phyloP scores from a whole-genome alignment of 1,139 yeast species.

The Sugiyamaella castrensis region DNA sequence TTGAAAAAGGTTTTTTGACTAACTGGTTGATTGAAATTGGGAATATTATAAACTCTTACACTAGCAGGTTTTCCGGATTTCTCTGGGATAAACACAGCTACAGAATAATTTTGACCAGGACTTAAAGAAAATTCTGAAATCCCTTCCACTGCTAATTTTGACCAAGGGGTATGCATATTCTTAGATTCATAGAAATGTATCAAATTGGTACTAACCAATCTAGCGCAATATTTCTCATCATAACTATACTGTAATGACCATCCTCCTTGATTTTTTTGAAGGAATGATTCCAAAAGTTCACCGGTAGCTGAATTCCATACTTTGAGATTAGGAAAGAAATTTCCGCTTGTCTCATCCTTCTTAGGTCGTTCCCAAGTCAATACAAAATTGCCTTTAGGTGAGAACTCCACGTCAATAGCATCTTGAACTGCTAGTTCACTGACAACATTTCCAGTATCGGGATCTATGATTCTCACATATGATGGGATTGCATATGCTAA shows the following conservation, averaged over 20 bases:
- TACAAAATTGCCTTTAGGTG: conserved; percentile 82
- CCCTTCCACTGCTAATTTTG: conserved; percentile 56
- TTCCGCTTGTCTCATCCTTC: conserved; percentile 52
- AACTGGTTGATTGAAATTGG: conserved; percentile 71
- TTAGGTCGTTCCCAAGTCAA: conserved; percentile 91
- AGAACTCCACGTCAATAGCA: conserved; percentile 78
- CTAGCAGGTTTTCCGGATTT: conserved; percentile 75
- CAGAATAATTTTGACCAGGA: conserved; percentile 89
- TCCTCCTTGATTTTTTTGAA: conserved; percentile 79
- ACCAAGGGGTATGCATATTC: conserved; percentile 57
- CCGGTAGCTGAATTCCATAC: conserved; percentile 55
- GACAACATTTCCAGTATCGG: conserved; percentile 48
- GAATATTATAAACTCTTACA: conserved; percentile 75
- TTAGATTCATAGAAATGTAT: conserved; percentile 66
- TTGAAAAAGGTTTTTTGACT: conserved; percentile 88
- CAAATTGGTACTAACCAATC: conserved; percentile 50
- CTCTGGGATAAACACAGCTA: conserved; percentile 90
- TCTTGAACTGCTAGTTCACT: conserved; percentile 52
- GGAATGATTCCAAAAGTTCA: conserved; percentile 59
- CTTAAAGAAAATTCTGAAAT: conserved; percentile 63
- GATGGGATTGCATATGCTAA: conserved; percentile 49
- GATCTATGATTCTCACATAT: conserved; percentile 54
- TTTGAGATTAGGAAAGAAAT: conserved; percentile 72
- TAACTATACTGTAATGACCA: conserved; percentile 89
- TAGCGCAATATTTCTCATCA: conserved; percentile 71